Base-by-base conservation (phyloP, 352 stramenopile genomes). In the Globisporangium lucens region DNA sequence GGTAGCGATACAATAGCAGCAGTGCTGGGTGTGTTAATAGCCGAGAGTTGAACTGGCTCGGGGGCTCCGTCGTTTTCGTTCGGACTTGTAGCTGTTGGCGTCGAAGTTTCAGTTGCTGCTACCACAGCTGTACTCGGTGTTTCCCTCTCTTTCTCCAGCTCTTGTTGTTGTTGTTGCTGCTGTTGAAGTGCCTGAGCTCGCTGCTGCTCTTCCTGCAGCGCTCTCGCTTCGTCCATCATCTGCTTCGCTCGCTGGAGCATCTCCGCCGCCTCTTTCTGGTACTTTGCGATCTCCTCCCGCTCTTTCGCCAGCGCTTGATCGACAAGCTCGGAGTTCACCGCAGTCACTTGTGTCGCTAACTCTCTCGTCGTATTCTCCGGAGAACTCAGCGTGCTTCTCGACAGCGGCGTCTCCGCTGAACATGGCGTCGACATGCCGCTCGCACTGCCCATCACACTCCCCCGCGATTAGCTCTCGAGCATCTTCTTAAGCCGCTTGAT, bases 401-500 rank as follows among this genome's bases (percentile, higher is more conserved):
- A 47, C 61, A 38, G 35, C 35, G 35, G 8, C 12, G 35, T 38
- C 35, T 38, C 35, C 35, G 35, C 35, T 2, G 35, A 38, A 38
- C 12, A 9, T 12, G 51, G 59, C 2, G 76, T 88, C 3, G 71
- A 74, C 55, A 86, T 75, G 13, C 81, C 79, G 27, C 79, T 87
- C 0, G 73, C 65, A 15, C 56, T 69, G 13, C 69, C 76, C 13
- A 77, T 46, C 0, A 22, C 70, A 6, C 65, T 75, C 3, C 76
- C 81, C 12, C 76, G 69, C 15, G 85, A 87, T 68, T 91, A 81
- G 1, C 75, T 68, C 59, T 93, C 86, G 15, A 69, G 80, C 69
- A 96, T 75, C 71, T 95, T 89, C 59, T 90, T 81, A 24, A 98
- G 82, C 12, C 82, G 80, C 62, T 94, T 82, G 35, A 98, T 97